Conservation (phyloP, 192 early-diverging fungal species). For the Pilaira anomala region DNA sequence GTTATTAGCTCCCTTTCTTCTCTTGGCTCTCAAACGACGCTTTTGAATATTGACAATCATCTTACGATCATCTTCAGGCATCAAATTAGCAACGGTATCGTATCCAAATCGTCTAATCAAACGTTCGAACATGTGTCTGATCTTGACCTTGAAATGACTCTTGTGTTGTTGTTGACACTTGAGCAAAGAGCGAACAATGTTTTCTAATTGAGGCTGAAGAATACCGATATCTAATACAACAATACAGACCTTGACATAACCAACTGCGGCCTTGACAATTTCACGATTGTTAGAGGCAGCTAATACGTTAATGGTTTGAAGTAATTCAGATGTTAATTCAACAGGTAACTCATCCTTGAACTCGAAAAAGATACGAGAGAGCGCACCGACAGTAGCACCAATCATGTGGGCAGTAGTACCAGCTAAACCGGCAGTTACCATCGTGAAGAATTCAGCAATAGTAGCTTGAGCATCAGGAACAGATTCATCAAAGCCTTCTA, state of each 20-base stretch:
- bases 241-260: slow-evolving; percentile 90
- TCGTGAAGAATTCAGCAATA: slow-evolving; percentile 84
- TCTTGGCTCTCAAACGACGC: slow-evolving; percentile 80
- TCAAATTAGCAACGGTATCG: slow-evolving; percentile 73
- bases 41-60: slow-evolving; percentile 92
- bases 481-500: slow-evolving; percentile 35
- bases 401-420: slow-evolving; percentile 91
- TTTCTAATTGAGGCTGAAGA: slow-evolving; percentile 66
- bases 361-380: slow-evolving; percentile 90
- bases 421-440: slow-evolving; percentile 92
- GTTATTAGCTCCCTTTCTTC: slow-evolving; percentile 54
- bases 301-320: slow-evolving; percentile 78
- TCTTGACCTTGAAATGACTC: slow-evolving; percentile 86
- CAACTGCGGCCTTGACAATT: slow-evolving; percentile 86
- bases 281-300: slow-evolving; percentile 82
- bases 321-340: slow-evolving; percentile 65
- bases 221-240: slow-evolving; percentile 72
- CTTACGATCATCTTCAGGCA: slow-evolving; percentile 86
- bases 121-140: slow-evolving; percentile 90
- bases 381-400: slow-evolving; percentile 79
- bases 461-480: slow-evolving; percentile 47
- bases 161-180: slow-evolving; percentile 85
- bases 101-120: slow-evolving; percentile 79
- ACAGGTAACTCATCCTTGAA: slow-evolving; percentile 71
- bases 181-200: slow-evolving; percentile 73